phyloP scores from a whole-genome alignment of 768 basidiomycete species.

The Tephrocybe sp. region DNA sequence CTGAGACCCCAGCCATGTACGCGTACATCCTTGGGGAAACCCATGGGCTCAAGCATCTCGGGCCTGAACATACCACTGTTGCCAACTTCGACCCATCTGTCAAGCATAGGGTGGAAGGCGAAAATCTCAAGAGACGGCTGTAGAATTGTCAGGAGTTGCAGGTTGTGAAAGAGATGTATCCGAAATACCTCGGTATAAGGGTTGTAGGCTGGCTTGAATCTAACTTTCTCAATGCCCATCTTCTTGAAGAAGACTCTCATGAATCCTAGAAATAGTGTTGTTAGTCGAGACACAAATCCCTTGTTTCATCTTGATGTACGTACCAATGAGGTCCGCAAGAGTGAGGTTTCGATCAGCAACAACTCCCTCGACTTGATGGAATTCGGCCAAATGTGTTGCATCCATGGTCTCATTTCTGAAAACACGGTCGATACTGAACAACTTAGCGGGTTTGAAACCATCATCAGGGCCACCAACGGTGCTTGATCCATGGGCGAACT shows the following conservation, averaged over 20 bases:
- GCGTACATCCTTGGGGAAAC: slow-evolving; percentile 92
- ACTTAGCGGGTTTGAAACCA: slow-evolving; percentile 86
- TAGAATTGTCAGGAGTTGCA: slow-evolving; percentile 1
- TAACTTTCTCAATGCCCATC: slow-evolving; percentile 90
- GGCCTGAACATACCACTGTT: slow-evolving; percentile 99
- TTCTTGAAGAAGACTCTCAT: slow-evolving; percentile 98
- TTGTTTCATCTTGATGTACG: too few species aligned
- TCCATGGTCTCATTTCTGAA: slow-evolving; percentile 99
- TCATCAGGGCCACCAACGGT: slow-evolving; percentile 44
- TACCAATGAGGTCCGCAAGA: slow-evolving; percentile 92
- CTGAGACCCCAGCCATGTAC: slow-evolving; percentile 97
- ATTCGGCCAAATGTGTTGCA: slow-evolving; percentile 97
- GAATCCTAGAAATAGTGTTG: slow-evolving; percentile 76
- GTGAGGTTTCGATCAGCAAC: slow-evolving; percentile 93
- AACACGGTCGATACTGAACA: slow-evolving; percentile 97
- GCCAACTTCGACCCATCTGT: slow-evolving; percentile 97
- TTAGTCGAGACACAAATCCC: too few species aligned
- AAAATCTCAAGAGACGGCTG: slow-evolving; percentile 97
- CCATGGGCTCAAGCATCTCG: slow-evolving; percentile 99
- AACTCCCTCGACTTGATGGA: slow-evolving; percentile 99
- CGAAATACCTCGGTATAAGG: slow-evolving; percentile 85
- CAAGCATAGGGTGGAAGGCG: slow-evolving; percentile 91
- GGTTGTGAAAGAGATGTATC: background rate
- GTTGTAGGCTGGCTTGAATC: slow-evolving; percentile 99
- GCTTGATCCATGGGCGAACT: slow-evolving; percentile 38